Conservation (phyloP, 164 flowering plant species). For the Magnolia sinica region DNA sequence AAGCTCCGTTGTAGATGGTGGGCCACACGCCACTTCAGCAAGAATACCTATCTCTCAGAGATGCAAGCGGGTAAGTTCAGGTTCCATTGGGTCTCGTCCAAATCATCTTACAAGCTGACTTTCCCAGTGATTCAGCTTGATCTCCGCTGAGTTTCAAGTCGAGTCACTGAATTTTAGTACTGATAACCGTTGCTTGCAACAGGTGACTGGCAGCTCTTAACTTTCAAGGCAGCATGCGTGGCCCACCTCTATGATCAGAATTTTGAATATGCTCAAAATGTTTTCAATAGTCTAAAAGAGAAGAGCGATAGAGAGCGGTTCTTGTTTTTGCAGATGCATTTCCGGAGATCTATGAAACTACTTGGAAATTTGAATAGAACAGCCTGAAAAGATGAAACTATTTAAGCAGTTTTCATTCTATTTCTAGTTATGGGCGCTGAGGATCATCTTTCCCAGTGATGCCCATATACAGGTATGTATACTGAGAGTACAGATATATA, state of each 20-base stretch:
- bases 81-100: background rate
- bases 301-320: slow-evolving; percentile 25
- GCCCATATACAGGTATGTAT: too few relatives aligned
- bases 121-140: background rate
- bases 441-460: too few relatives aligned
- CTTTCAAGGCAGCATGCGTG: slow-evolving; percentile 78
- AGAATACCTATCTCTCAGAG: slow-evolving; percentile 37
- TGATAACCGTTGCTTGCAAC: slow-evolving; percentile 19
- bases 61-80: slow-evolving; percentile 40
- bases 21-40: slow-evolving; percentile 63
- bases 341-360: slow-evolving; percentile 19
- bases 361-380: slow-evolving; percentile 7
- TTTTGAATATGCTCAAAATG: slow-evolving; percentile 41
- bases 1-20: slow-evolving; percentile 71
- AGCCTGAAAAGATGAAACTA: background rate
- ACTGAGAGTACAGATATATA: too few relatives aligned
- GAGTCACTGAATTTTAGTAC: background rate
- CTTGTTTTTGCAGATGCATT: slow-evolving; percentile 35
- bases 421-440: too few relatives aligned
- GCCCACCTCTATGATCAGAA: slow-evolving; percentile 52
- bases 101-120: background rate
- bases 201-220: slow-evolving; percentile 54
- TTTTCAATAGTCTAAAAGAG: slow-evolving; percentile 23
- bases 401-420: background rate
- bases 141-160: background rate